phyloP scores from a whole-genome alignment of 73 alveolate genomes.

The Paramecium sonneborni region DNA sequence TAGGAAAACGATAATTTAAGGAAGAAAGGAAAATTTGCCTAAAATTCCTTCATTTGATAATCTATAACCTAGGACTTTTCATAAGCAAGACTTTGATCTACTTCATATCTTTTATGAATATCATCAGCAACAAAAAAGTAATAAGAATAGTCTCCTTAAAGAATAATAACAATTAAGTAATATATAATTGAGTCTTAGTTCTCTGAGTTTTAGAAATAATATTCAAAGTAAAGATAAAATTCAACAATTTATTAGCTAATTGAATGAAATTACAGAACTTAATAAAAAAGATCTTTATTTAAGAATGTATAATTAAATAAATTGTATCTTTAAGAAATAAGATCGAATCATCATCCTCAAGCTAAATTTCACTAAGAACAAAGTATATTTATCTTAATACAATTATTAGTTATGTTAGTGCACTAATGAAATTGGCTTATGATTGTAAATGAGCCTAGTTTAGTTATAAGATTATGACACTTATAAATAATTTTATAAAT shows the following conservation, averaged over 20 bases:
- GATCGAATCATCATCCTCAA: neutral
- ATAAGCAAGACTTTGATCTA: neutral
- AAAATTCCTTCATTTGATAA: neutral
- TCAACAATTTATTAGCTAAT: neutral
- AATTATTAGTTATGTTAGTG: neutral
- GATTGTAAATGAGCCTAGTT: neutral
- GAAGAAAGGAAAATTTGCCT: neutral
- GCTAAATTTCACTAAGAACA: neutral
- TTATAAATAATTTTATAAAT: neutral
- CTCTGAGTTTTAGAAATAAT: neutral
- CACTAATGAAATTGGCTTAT: neutral
- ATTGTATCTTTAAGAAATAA: neutral
- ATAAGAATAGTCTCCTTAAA: neutral
- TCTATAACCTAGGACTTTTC: neutral
- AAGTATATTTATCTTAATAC: neutral
- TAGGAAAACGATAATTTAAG: neutral
- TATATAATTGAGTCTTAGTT: neutral
- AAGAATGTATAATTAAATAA: neutral
- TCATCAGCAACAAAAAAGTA: neutral
- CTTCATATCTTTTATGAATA: neutral
- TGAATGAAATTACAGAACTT: neutral
- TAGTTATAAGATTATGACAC: neutral
- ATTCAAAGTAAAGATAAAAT: neutral
- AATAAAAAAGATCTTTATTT: neutral
- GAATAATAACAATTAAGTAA: neutral